phyloP scores from a whole-genome alignment of 164 flowering plant species.

The Macadamia integrifolia region DNA sequence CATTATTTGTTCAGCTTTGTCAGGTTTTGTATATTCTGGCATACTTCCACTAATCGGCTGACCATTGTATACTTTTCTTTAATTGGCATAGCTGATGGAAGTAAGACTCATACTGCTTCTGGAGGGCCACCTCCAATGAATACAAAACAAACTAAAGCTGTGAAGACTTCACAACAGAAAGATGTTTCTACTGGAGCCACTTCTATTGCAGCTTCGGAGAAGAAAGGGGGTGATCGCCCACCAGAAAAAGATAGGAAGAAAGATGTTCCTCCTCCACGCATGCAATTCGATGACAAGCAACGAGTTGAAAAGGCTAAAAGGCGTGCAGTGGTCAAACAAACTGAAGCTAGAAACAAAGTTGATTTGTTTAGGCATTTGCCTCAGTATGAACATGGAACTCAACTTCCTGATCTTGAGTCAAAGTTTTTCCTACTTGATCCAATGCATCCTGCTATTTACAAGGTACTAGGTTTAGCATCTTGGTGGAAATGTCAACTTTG shows the following conservation, averaged over 20 bases:
- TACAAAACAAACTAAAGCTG: slow-evolving; percentile 2
- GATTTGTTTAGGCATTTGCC: slow-evolving; percentile 24
- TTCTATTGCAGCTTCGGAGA: slow-evolving; percentile 12
- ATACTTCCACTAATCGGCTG: no score
- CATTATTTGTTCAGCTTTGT: no score
- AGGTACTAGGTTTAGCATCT: slow-evolving; percentile 24
- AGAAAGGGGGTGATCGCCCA: no score
- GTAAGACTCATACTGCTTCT: no score
- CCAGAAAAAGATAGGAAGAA: slow-evolving; percentile 59
- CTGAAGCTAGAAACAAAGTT: slow-evolving; percentile 61
- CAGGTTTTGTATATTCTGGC: no score
- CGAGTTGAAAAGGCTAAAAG: slow-evolving; percentile 19
- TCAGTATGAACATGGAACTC: no score
- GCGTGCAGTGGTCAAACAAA: slow-evolving; percentile 17
- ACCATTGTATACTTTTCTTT: no score
- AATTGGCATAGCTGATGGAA: no score
- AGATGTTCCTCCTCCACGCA: slow-evolving; percentile 21
- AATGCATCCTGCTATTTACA: slow-evolving; percentile 69
- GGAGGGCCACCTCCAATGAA: neutral
- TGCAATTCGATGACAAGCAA: slow-evolving; percentile 25
- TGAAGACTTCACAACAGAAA: slow-evolving; percentile 20
- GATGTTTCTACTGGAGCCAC: slow-evolving; percentile 15
- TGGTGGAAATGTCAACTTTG: no score
- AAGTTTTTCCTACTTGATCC: slow-evolving; percentile 27
- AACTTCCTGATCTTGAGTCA: no score